These are phyloP conservation scores for Cyberlindnera veronae DNA, from an alignment of 805 yeast genomes.

Conservation along the genomic window DNA sequence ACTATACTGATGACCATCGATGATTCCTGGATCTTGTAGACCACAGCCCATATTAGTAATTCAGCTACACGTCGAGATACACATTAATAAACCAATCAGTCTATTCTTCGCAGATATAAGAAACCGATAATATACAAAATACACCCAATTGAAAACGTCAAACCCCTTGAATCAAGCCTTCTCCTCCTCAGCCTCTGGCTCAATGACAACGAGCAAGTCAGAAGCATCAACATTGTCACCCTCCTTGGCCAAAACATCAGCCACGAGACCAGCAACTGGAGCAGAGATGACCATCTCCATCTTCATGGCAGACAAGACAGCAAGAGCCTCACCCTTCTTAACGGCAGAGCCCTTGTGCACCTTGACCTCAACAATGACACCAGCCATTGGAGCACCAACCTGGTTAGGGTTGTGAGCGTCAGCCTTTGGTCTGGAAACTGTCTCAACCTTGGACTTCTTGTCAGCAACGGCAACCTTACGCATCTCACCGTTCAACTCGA, in stretches of 20 bases:
- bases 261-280: slow-evolving; percentile 80
- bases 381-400: slow-evolving; percentile 99
- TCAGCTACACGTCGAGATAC: too few relatives aligned
- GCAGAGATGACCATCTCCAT: slow-evolving; percentile 99
- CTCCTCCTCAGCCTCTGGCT: slow-evolving; percentile 20
- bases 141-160: background rate
- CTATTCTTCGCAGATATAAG: too few relatives aligned
- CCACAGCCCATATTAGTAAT: too few relatives aligned
- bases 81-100: too few relatives aligned
- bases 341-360: slow-evolving; percentile 84
- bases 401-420: slow-evolving; percentile 83
- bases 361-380: slow-evolving; percentile 93
- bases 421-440: slow-evolving; percentile 86
- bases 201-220: slow-evolving; percentile 72
- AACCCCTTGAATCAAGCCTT: slow-evolving; percentile 6
- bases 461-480: slow-evolving; percentile 92
- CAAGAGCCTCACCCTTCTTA: slow-evolving; percentile 94
- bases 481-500: slow-evolving; percentile 97
- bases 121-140: background rate
- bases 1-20: too few relatives aligned
- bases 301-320: slow-evolving; percentile 96
- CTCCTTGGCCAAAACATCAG: slow-evolving; percentile 72
- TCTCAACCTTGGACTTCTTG: slow-evolving; percentile 80
- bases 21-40: too few relatives aligned
- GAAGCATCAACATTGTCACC: slow-evolving; percentile 96